Percentiles rank a stretch among this genome's conserved stretches.
Evolutionary conservation across 805 yeast species (phyloP).

Genomic region (Teunomyces aglyptinius): DNA sequence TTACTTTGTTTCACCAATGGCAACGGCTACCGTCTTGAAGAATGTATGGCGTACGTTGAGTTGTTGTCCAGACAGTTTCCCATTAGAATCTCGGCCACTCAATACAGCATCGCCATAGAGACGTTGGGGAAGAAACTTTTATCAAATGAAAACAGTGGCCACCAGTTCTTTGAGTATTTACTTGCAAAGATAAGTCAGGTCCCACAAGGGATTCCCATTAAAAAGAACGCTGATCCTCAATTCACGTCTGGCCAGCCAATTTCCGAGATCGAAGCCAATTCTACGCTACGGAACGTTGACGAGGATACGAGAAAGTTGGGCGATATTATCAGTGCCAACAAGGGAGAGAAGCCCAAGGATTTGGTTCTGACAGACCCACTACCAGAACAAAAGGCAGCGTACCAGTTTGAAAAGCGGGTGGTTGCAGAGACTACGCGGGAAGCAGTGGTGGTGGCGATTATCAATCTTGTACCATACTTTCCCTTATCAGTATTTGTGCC

Average conservation of each 20-base stretch:
- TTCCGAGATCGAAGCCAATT: slow-evolving; percentile 33
- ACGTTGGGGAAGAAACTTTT: slow-evolving; percentile 47
- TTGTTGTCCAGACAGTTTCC: slow-evolving; percentile 59
- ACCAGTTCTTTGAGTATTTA: slow-evolving; percentile 42
- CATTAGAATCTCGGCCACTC: slow-evolving; percentile 47
- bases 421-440: slow-evolving; percentile 45
- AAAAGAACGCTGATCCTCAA: slow-evolving; percentile 4
- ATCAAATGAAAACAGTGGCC: slow-evolving; percentile 21
- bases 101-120: slow-evolving; percentile 56
- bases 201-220: slow-evolving; percentile 28
- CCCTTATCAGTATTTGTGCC: slow-evolving; percentile 38
- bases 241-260: slow-evolving; percentile 40
- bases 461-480: slow-evolving; percentile 53
- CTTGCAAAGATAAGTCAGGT: slow-evolving; percentile 39
- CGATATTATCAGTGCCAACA: slow-evolving; percentile 29
- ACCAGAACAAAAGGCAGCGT: slow-evolving; percentile 10
- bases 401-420: slow-evolving; percentile 23
- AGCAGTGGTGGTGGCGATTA: slow-evolving; percentile 45
- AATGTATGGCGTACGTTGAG: slow-evolving; percentile 40
- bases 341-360: slow-evolving; percentile 34
- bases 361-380: slow-evolving; percentile 14
- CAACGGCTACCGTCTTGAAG: slow-evolving; percentile 14
- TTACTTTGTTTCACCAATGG: slow-evolving; percentile 34
- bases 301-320: slow-evolving; percentile 13
- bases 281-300: slow-evolving; percentile 31